Evolutionary conservation across 2,329 filamentous ascomycete genomes (phyloP).

Genomic region (Hortaea werneckii): DNA sequence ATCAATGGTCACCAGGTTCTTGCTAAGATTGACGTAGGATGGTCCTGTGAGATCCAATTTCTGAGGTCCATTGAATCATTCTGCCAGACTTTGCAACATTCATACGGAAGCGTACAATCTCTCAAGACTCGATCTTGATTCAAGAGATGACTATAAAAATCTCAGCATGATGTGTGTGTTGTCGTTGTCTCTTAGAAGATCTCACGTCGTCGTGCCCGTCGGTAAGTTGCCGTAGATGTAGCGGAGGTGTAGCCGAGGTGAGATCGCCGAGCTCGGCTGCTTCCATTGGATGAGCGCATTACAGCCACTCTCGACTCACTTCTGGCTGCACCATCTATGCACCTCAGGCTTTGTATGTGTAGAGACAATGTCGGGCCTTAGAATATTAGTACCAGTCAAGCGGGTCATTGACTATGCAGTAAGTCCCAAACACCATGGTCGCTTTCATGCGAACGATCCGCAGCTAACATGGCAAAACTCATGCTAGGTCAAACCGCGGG

Average conservation of each 20-base stretch:
- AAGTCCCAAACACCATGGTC: constrained; percentile 13
- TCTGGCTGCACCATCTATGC: background rate
- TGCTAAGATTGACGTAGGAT: no score
- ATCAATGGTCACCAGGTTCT: no score
- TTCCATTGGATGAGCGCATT: background rate
- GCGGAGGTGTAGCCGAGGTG: background rate
- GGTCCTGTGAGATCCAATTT: no score
- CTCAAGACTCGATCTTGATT: no score
- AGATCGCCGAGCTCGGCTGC: background rate
- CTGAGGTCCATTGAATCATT: no score
- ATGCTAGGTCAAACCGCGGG: constrained; percentile 55
- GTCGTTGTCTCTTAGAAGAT: no score
- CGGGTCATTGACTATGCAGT: constrained; percentile 51
- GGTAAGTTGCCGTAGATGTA: background rate
- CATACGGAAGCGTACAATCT: no score
- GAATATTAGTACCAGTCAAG: constrained; percentile 48
- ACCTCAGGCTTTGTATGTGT: background rate
- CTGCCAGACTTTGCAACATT: no score
- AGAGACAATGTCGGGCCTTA: constrained; percentile 36
- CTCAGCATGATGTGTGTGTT: no score
- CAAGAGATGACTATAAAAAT: no score
- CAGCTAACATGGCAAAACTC: background rate
- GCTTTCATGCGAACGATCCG: constrained; percentile 1
- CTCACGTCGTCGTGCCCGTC: no score
- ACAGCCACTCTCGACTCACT: background rate